These are phyloP conservation scores for Leishmania aethiopica DNA, from an alignment of 208 protist genomes.

Conservation along the genomic window DNA sequence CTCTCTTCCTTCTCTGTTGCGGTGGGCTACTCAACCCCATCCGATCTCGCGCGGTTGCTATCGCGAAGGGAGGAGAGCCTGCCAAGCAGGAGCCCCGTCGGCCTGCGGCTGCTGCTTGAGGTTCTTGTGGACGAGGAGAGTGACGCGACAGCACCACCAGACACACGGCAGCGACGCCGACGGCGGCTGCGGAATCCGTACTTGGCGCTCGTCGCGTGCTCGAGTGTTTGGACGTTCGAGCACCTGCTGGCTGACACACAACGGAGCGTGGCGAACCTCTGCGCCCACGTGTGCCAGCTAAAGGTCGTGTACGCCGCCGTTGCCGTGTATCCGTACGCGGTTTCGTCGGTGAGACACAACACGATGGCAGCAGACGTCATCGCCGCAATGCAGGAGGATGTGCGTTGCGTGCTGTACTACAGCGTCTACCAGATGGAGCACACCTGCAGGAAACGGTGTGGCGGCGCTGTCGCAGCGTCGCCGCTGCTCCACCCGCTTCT, in stretches of 20 bases:
- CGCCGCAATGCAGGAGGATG: constrained; percentile 22
- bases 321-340: not conserved
- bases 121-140: constrained; percentile 44
- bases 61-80: constrained; percentile 29
- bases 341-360: not conserved
- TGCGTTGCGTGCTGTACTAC: constrained; percentile 27
- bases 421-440: constrained; percentile 12
- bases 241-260: constrained; percentile 14
- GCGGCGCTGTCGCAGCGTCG: not conserved
- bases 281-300: not conserved
- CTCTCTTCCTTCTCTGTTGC: constrained; percentile 10
- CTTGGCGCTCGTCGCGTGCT: constrained; percentile 54
- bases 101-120: constrained; percentile 51
- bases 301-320: constrained; percentile 29
- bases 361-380: not conserved
- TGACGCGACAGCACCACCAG: not conserved
- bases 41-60: constrained; percentile 25
- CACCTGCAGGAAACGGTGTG: not conserved
- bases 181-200: constrained; percentile 28
- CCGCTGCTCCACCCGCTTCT: constrained; percentile 27
- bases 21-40: constrained; percentile 24
- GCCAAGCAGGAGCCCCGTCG: constrained; percentile 34
- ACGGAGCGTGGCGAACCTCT: not conserved
- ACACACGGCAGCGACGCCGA: not conserved
- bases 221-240: constrained; percentile 37